Conservation (phyloP, 1,284 basidiomycete genomes). For the Cutaneotrichosporon daszewskae region DNA sequence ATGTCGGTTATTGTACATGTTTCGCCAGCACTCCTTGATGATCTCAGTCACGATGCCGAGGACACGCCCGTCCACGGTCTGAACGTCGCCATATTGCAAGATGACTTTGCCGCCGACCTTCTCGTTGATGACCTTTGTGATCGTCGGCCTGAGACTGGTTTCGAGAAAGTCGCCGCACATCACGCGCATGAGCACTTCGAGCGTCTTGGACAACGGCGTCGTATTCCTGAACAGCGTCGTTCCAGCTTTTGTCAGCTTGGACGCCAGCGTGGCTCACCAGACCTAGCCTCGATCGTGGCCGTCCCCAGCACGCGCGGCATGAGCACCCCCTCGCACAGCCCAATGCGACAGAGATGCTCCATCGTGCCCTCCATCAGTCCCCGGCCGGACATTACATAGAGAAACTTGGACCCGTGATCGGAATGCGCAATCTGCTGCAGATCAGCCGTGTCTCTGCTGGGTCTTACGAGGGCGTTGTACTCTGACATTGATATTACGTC, state of each 20-base stretch:
- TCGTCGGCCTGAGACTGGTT: slow-evolving; percentile 23
- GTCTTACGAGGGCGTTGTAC: slow-evolving; percentile 11
- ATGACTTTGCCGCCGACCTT: too few relatives aligned
- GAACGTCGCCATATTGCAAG: too few relatives aligned
- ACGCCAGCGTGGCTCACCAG: slow-evolving; percentile 1
- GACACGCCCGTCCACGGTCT: too few relatives aligned
- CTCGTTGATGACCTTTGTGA: slow-evolving; percentile 9
- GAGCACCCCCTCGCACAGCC: slow-evolving; percentile 19
- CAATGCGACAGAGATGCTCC: slow-evolving; percentile 16
- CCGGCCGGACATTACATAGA: slow-evolving; percentile 13
- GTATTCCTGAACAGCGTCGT: slow-evolving; percentile 30
- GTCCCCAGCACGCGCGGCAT: slow-evolving; percentile 15
- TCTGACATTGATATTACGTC: slow-evolving; percentile 11
- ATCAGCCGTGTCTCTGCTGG: not conserved
- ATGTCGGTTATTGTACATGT: slow-evolving; percentile 29
- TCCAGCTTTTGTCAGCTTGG: slow-evolving; percentile 13
- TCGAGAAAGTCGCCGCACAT: slow-evolving; percentile 25
- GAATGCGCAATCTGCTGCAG: not conserved
- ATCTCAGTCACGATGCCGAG: slow-evolving; percentile 9
- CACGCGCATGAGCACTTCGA: slow-evolving; percentile 30
- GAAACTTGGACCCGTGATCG: slow-evolving; percentile 4
- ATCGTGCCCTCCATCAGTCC: slow-evolving; percentile 15
- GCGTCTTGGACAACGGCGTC: slow-evolving; percentile 26
- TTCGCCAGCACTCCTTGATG: slow-evolving; percentile 20
- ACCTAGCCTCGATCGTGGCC: slow-evolving; percentile 3